phyloP scores from a whole-genome alignment of 257 asterid species.

The Rhazya stricta region DNA sequence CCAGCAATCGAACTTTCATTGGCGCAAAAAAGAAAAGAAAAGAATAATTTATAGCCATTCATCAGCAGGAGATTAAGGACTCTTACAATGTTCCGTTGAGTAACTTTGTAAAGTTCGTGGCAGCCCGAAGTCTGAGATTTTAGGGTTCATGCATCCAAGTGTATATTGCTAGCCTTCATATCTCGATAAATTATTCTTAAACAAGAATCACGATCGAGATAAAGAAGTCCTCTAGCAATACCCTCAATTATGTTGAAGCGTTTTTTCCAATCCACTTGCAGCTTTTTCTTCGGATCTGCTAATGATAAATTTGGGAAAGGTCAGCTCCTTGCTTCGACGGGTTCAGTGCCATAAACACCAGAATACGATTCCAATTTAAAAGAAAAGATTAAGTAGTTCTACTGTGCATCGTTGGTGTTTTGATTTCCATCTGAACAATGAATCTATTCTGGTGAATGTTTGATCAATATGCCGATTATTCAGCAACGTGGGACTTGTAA shows the following conservation, averaged over 20 bases:
- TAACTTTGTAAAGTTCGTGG: constrained; percentile 20
- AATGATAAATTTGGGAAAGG: not conserved
- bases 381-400: not conserved
- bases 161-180: constrained; percentile 25
- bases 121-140: constrained; percentile 30
- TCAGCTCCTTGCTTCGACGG: not conserved
- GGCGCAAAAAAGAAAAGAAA: too few species aligned
- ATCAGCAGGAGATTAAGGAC: not conserved
- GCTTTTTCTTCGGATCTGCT: constrained; percentile 20
- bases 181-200: constrained; percentile 27
- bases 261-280: constrained; percentile 25
- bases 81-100: constrained; percentile 29
- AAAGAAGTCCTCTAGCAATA: constrained; percentile 26
- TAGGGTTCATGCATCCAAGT: constrained; percentile 30
- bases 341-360: not conserved
- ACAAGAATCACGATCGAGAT: constrained; percentile 27
- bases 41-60: not conserved
- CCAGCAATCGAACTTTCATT: too few species aligned
- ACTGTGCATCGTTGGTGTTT: not conserved
- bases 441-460: not conserved
- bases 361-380: not conserved
- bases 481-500: not conserved
- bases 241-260: constrained; percentile 27
- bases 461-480: not conserved
- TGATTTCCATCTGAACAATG: not conserved